phyloP scores from a whole-genome alignment of 2,329 filamentous ascomycete species.

The Fonsecaea multimorphosa region DNA sequence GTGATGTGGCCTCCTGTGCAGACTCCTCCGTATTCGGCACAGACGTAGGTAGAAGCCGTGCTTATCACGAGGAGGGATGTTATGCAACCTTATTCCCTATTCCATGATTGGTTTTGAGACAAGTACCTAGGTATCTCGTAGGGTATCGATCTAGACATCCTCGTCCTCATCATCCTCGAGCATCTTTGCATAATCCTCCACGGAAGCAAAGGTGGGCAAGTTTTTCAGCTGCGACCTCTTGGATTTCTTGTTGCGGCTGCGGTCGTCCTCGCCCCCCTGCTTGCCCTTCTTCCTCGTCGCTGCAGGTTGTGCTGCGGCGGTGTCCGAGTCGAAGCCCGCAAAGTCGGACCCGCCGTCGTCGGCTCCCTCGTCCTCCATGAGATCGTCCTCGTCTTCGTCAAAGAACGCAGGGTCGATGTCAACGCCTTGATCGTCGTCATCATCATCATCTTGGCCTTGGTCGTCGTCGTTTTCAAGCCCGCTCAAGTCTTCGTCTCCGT shows the following conservation, averaged over 20 bases:
- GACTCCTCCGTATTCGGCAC: too few species aligned
- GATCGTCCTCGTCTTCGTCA: slow-evolving; percentile 61
- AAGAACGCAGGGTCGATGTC: slow-evolving; percentile 38
- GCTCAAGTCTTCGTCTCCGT: slow-evolving; percentile 52
- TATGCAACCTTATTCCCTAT: too few species aligned
- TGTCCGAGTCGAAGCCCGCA: slow-evolving; percentile 25
- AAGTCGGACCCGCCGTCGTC: slow-evolving; percentile 24
- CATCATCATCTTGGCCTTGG: slow-evolving; percentile 48
- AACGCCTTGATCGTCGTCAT: slow-evolving; percentile 49
- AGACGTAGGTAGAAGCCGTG: too few species aligned
- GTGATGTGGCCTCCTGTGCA: too few species aligned
- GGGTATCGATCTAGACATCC: slow-evolving; percentile 30
- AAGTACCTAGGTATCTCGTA: too few species aligned
- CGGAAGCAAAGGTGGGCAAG: slow-evolving; percentile 89
- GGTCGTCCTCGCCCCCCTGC: neutral
- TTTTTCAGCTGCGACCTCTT: slow-evolving; percentile 74
- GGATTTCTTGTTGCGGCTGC: slow-evolving; percentile 43
- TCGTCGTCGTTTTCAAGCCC: slow-evolving; percentile 47
- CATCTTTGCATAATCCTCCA: slow-evolving; percentile 89
- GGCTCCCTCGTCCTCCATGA: slow-evolving; percentile 54
- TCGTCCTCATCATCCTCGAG: slow-evolving; percentile 72
- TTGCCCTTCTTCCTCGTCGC: slow-evolving; percentile 41
- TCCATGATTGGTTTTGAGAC: too few species aligned
- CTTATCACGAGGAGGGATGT: too few species aligned
- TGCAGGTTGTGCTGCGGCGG: slow-evolving; percentile 12